Conservation (phyloP, 768 basidiomycete genomes). For the Lentinus tigrinus region DNA sequence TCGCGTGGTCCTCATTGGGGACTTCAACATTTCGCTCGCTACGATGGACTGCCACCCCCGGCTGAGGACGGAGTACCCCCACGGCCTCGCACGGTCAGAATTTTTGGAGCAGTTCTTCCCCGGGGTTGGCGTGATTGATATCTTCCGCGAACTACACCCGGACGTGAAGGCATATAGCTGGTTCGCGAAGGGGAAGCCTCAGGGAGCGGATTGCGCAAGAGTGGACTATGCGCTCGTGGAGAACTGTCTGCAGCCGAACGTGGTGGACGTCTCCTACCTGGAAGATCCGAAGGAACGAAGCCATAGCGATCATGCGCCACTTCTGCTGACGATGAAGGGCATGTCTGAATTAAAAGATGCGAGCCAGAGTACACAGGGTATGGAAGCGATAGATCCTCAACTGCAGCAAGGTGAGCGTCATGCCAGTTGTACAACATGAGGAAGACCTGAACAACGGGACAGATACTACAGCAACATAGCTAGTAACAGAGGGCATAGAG, state of each 20-base stretch:
- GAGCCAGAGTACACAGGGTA: neutral
- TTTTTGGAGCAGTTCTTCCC: conserved; percentile 27
- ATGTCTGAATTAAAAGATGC: conserved; percentile 5
- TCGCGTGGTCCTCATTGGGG: conserved; percentile 23
- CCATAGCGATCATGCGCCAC: conserved; percentile 26
- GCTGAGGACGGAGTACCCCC: conserved; percentile 24
- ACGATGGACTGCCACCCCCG: conserved; percentile 22
- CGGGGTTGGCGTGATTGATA: conserved; percentile 18
- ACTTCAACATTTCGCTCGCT: conserved; percentile 27
- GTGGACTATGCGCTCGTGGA: conserved; percentile 28
- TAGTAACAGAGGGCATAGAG: conserved; percentile 1
- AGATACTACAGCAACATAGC: conserved; percentile 1
- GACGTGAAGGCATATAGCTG: conserved; percentile 23
- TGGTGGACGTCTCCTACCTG: conserved; percentile 21
- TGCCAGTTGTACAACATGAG: too few species aligned
- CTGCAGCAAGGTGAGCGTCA: neutral
- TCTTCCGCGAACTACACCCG: conserved; percentile 22
- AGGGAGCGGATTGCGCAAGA: conserved; percentile 23
- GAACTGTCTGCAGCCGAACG: conserved; percentile 10
- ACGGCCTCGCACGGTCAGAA: conserved; percentile 22
- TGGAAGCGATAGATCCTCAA: neutral
- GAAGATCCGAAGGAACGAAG: conserved; percentile 24
- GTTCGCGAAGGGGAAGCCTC: conserved; percentile 28
- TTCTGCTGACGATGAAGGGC: conserved; percentile 18
- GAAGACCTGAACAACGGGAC: neutral